Evolutionary conservation across 169 alveolate genomes (phyloP).

Genomic region (Cryptosporidium viatorum): DNA sequence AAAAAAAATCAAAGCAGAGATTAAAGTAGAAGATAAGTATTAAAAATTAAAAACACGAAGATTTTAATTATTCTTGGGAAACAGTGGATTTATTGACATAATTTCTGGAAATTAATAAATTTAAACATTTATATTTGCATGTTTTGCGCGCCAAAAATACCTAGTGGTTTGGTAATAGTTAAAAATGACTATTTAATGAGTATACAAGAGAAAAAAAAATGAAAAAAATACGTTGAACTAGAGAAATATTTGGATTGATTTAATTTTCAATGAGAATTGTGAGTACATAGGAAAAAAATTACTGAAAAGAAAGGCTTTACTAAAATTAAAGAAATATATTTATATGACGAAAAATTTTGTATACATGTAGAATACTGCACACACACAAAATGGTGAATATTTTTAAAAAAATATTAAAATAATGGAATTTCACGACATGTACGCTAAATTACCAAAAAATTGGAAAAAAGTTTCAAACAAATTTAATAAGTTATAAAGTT

Average conservation of each 20-base stretch:
- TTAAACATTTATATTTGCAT: background rate
- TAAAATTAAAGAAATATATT: background rate
- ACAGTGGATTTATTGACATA: background rate
- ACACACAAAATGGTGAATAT: background rate
- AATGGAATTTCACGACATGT: slow-evolving; percentile 19
- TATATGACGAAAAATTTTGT: background rate
- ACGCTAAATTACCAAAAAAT: slow-evolving; percentile 4
- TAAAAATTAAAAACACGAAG: too few species aligned
- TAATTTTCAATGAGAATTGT: background rate
- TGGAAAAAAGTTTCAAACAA: background rate
- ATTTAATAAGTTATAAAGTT: background rate
- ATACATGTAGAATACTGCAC: background rate
- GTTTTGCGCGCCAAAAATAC: slow-evolving; percentile 13
- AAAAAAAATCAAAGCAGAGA: background rate
- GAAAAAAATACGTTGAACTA: background rate
- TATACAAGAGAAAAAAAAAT: background rate
- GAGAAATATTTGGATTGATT: background rate
- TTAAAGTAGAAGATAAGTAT: too few species aligned
- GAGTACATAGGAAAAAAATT: background rate
- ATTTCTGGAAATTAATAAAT: background rate
- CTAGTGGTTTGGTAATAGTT: background rate
- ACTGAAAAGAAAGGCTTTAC: background rate
- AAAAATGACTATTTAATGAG: background rate
- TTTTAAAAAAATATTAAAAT: background rate
- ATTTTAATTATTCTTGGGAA: background rate